Evolutionary conservation across 352 stramenopile species (phyloP).

Genomic region (Chrysophaeum taylorii): DNA sequence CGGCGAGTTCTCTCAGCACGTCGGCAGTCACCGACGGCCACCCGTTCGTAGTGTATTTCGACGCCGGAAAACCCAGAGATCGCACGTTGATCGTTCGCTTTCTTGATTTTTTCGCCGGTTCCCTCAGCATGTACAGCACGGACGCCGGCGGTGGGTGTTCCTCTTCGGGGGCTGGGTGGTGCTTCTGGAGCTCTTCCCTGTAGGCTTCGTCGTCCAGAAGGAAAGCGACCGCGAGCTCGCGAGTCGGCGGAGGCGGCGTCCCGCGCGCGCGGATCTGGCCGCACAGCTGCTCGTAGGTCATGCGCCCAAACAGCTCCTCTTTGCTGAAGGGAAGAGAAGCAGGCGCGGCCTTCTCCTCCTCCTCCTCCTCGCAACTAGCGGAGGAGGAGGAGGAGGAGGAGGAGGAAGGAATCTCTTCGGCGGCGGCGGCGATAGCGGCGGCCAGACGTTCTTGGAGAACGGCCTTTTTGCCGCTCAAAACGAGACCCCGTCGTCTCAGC

Average conservation of each 20-base stretch:
- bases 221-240: background rate
- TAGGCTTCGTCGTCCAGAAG: conserved; percentile 4
- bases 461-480: conserved; percentile 35
- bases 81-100: conserved; percentile 39
- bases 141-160: no score
- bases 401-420: no score
- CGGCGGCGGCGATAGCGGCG: conserved; percentile 31
- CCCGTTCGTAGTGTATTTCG: conserved; percentile 78
- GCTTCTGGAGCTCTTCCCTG: background rate
- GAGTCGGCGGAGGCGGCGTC: no score
- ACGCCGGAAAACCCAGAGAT: conserved; percentile 71
- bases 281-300: no score
- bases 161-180: no score
- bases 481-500: conserved; percentile 31
- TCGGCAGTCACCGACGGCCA: conserved; percentile 80
- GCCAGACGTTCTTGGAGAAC: conserved; percentile 39
- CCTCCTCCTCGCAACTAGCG: no score
- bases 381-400: no score
- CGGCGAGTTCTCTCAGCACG: conserved; percentile 81
- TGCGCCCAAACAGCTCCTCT: no score
- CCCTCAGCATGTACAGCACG: background rate
- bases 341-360: no score
- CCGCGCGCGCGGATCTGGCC: no score
- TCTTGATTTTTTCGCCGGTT: background rate
- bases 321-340: no score